phyloP scores from a whole-genome alignment of 2,329 filamentous ascomycete genomes.

The Raffaelea albimanens region DNA sequence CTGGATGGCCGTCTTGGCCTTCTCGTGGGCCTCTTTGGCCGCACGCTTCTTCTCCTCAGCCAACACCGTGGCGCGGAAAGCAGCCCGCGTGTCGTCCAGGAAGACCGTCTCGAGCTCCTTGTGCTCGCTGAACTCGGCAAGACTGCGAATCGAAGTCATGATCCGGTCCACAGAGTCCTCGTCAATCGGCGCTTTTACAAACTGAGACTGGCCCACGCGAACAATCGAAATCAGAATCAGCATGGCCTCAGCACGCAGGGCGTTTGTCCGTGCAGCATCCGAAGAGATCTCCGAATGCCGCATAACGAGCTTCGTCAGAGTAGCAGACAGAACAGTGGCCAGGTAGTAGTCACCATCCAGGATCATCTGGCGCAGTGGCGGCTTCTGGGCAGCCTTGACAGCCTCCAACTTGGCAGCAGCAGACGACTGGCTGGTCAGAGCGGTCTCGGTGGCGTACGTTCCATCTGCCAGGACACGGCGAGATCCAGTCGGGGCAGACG shows the following conservation, averaged over 20 bases:
- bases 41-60: constrained; percentile 96
- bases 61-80: constrained; percentile 94
- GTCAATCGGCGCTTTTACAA: constrained; percentile 93
- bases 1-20: constrained; percentile 87
- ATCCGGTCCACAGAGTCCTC: constrained; percentile 98
- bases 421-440: constrained; percentile 77
- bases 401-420: constrained; percentile 86
- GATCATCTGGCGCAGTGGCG: constrained; percentile 86
- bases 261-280: constrained; percentile 81
- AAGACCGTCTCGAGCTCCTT: constrained; percentile 90
- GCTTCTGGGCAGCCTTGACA: constrained; percentile 94
- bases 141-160: constrained; percentile 90
- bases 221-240: constrained; percentile 99
- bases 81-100: constrained; percentile 87
- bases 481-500: constrained; percentile 69
- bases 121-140: constrained; percentile 81
- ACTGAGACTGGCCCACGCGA: constrained; percentile 95
- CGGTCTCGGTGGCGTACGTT: constrained; percentile 94
- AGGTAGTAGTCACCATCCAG: constrained; percentile 97
- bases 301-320: constrained; percentile 95
- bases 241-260: constrained; percentile 93
- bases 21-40: constrained; percentile 87
- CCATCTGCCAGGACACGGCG: constrained; percentile 90
- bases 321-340: constrained; percentile 88
- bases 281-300: constrained; percentile 87